These are phyloP conservation scores for Emergomyces pasteurianus DNA, from an alignment of 2,329 filamentous ascomycete genomes.

Conservation along the genomic window DNA sequence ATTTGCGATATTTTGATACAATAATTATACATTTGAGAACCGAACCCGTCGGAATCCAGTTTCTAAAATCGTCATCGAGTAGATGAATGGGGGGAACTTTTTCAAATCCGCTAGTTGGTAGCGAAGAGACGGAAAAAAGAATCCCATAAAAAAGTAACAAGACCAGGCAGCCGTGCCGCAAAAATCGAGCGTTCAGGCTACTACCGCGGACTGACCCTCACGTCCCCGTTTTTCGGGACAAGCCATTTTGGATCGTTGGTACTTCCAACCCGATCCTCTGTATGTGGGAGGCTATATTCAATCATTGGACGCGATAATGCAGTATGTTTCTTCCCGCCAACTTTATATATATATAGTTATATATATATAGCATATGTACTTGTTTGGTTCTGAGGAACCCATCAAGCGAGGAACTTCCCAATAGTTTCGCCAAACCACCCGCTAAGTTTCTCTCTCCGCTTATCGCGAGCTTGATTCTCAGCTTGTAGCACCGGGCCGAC, in stretches of 20 bases:
- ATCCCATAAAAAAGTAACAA: not conserved
- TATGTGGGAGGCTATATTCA: not conserved
- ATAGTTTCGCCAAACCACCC: conserved; percentile 34
- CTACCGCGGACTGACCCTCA: no score
- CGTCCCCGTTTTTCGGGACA: not conserved
- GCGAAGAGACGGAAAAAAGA: not conserved
- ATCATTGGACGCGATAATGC: not conserved
- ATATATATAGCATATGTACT: not conserved
- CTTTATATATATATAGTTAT: not conserved
- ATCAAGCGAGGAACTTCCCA: conserved; percentile 29
- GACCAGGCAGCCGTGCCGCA: not conserved
- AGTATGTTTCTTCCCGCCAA: not conserved
- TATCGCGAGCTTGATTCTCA: conserved; percentile 25
- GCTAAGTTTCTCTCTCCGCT: conserved; percentile 27
- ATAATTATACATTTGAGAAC: not conserved
- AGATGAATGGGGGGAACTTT: not conserved
- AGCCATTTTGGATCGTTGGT: not conserved
- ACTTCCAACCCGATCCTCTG: not conserved
- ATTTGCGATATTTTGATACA: not conserved
- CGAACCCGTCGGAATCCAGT: not conserved
- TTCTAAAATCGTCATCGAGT: not conserved
- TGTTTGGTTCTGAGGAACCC: not conserved
- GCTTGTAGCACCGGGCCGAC: conserved; percentile 25
- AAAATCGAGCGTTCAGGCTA: no score
- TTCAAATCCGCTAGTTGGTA: not conserved